Percentiles rank a stretch among this genome's conserved stretches.
Evolutionary conservation across 2,329 filamentous ascomycete species (phyloP).

Genomic region (Neofusicoccum laricinum): DNA sequence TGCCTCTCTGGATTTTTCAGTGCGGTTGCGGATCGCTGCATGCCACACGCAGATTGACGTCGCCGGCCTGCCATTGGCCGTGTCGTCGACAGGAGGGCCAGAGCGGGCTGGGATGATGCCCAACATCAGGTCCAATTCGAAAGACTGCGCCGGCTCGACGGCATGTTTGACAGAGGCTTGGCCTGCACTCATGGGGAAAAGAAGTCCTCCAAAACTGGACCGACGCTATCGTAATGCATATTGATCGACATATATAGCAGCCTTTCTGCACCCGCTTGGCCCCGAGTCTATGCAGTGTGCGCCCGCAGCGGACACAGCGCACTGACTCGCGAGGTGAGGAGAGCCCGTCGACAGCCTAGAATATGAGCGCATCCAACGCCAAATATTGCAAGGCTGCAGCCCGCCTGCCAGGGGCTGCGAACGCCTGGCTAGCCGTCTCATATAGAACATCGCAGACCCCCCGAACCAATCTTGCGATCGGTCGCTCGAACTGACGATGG

Average conservation of each 20-base stretch:
- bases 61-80: neutral
- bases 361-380: neutral
- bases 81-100: neutral
- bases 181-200: neutral
- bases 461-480: neutral
- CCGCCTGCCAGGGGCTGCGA: neutral
- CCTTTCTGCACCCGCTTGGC: neutral
- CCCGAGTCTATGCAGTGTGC: neutral
- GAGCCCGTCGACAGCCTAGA: neutral
- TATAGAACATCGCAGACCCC: neutral
- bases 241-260: neutral
- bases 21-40: neutral
- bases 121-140: neutral
- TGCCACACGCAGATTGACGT: neutral
- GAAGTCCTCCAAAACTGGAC: neutral
- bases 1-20: neutral
- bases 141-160: neutral
- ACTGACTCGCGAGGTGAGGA: neutral
- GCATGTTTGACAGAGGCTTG: neutral
- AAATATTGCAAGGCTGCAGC: neutral
- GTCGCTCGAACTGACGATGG: too few species aligned
- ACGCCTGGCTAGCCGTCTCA: neutral
- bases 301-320: neutral
- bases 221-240: neutral
- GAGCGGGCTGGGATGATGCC: neutral